A percentile compares a stretch with the other conserved stretches of the same genome.
phyloP scores from a whole-genome alignment of 2,329 filamentous ascomycete species.

The Verticillium longisporum region DNA sequence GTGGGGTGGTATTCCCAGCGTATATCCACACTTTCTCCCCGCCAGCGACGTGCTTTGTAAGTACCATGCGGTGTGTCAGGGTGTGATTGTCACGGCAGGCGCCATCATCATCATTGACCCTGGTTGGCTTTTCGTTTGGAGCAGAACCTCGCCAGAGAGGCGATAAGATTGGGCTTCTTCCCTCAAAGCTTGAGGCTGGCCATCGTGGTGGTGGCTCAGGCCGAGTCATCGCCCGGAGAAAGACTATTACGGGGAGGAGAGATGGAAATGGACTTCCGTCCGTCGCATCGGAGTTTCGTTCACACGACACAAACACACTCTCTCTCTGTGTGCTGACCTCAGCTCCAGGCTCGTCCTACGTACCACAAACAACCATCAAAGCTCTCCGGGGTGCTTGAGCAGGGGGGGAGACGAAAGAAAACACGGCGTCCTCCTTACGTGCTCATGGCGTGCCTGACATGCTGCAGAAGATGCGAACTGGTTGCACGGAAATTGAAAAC shows the following conservation, averaged over 20 bases:
- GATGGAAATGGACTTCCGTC: not conserved
- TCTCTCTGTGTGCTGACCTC: not conserved
- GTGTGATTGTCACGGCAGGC: not conserved
- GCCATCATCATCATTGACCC: not conserved
- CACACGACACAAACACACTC: not conserved
- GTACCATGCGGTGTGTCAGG: not conserved
- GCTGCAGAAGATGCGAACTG: not conserved
- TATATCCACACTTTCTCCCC: not conserved
- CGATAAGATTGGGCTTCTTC: too few relatives aligned
- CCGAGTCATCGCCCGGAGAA: not conserved
- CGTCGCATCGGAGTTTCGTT: not conserved
- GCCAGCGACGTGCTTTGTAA: not conserved
- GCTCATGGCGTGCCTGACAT: not conserved
- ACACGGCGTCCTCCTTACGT: not conserved
- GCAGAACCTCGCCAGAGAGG: not conserved
- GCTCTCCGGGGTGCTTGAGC: too few relatives aligned
- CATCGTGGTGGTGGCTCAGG: not conserved
- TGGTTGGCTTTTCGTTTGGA: not conserved
- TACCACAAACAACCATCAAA: not conserved
- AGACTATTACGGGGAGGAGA: not conserved
- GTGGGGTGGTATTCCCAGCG: not conserved
- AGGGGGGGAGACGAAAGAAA: not conserved
- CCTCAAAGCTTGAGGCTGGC: not conserved
- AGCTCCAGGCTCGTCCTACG: not conserved
- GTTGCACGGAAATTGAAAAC: not conserved